Base-by-base conservation (phyloP, 352 stramenopile genomes). In the Globisporangium acanthophoron region DNA sequence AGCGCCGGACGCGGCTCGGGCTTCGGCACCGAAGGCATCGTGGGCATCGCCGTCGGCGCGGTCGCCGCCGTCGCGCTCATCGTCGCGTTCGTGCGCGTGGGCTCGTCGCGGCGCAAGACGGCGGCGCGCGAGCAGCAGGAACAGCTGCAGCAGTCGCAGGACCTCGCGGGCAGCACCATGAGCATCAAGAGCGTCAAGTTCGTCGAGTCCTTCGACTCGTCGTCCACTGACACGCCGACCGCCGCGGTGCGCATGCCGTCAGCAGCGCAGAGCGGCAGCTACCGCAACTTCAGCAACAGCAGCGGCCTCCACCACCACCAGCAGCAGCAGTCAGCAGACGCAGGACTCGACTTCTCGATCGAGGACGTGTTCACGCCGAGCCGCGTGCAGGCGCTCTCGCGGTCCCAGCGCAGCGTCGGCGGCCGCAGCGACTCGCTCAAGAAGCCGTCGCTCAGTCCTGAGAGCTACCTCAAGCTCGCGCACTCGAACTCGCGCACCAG, bases 301-400 rank as follows among this genome's bases (percentile, higher is more conserved):
- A 48, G 13, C n/a, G 40, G 12, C 7, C 29, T 29, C 12, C 49
- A 13, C 21, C 24, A 40, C 18, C 20, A 37, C 4, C 52, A 24
- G 9, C 9, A 20, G 8, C 53, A 44, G 16, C 16, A 21, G 8
- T 4, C 51, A 48, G 27, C 52, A 27, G 24, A 52, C 29, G 20
- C 44, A 21, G n/a, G 33, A 12, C 53, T 49, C n/a, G 44, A 49
- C 45, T 60, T 61, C 27, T 24, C 13, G 27, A 31, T 21, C 52
- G 16, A 48, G 20, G 50, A 40, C 12, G 40, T 66, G 33, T 66
- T 66, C 31, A 59, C 57, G 40, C 64, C 69, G 35, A 61, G 45
- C 47, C 52, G 57, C 54, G 66, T 62, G 49, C 56, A 27, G 21
- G 44, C 37, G 18, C 45, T 61, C 56, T 55, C 56, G 12, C 27